These are phyloP conservation scores for Colletotrichum sansevieriae DNA, from an alignment of 2,329 filamentous ascomycete genomes.

Conservation along the genomic window DNA sequence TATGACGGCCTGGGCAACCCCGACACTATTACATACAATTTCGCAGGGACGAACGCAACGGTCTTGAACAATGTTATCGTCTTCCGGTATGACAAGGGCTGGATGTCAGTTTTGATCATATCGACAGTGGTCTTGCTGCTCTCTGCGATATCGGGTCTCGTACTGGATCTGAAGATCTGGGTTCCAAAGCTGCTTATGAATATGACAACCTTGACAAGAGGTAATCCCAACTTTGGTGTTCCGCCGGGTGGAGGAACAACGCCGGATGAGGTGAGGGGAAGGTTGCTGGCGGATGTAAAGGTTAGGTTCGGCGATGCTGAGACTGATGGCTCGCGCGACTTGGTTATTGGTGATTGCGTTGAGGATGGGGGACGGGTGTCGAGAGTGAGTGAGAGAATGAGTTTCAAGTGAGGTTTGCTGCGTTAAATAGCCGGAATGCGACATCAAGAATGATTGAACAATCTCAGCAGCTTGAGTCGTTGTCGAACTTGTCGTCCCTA, in stretches of 20 bases:
- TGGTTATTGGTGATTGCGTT: slow-evolving; percentile 2
- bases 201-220: slow-evolving; percentile 1
- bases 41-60: slow-evolving; percentile 1
- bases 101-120: slow-evolving; percentile 10
- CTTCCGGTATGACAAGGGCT: background rate
- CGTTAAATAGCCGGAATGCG: too few species aligned
- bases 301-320: slow-evolving; percentile 21
- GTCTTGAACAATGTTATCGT: background rate
- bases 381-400: background rate
- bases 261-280: slow-evolving; percentile 3
- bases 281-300: background rate
- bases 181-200: slow-evolving; percentile 13
- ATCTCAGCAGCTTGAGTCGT: too few species aligned
- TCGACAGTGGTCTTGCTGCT: background rate
- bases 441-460: too few species aligned
- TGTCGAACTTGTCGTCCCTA: too few species aligned
- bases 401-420: background rate
- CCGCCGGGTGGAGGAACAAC: slow-evolving; percentile 6
- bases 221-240: slow-evolving; percentile 17
- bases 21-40: background rate
- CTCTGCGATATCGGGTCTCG: background rate
- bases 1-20: background rate
- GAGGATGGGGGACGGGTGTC: slow-evolving; percentile 12
- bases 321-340: background rate
- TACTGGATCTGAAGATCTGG: slow-evolving; percentile 12